Percentiles rank a stretch among this genome's conserved stretches.
Conservation (phyloP, 1,284 basidiomycete genomes). For the Filobasidium uniguttulatum region DNA sequence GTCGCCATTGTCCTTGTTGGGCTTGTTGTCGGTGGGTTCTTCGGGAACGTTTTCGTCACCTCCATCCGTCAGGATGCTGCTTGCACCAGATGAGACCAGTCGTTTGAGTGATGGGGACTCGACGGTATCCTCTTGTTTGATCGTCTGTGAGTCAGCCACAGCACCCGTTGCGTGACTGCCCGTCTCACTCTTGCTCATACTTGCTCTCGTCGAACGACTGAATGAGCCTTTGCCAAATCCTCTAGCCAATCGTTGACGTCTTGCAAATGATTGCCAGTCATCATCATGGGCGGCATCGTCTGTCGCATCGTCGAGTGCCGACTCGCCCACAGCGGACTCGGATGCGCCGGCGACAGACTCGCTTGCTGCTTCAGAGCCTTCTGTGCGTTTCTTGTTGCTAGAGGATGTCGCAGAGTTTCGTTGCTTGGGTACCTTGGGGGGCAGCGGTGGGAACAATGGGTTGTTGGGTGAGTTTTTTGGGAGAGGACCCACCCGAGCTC, state of each 20-base stretch:
- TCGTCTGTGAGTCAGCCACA: not conserved
- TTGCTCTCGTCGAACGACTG: not conserved
- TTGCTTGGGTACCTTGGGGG: constrained; percentile 18
- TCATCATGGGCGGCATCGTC: not conserved
- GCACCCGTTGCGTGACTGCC: not conserved
- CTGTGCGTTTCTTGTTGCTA: constrained; percentile 5
- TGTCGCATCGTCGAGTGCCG: not conserved
- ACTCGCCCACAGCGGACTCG: not conserved
- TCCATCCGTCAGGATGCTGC: not conserved
- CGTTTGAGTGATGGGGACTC: not conserved
- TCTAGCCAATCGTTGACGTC: constrained; percentile 15
- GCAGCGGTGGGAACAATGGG: constrained; percentile 34
- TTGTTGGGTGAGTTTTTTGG: constrained; percentile 31
- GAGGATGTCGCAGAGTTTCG: constrained; percentile 13
- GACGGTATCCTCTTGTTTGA: not conserved
- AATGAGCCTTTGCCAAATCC: not conserved
- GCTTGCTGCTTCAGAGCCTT: not conserved
- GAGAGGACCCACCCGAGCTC: constrained; percentile 30
- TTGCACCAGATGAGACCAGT: constrained; percentile 2
- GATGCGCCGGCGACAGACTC: not conserved
- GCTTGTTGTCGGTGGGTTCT: not conserved
- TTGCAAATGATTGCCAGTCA: constrained; percentile 1
- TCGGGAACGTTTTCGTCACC: not conserved
- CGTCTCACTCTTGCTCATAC: not conserved
- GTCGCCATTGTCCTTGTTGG: constrained; percentile 6